Evolutionary conservation across 2,329 filamentous ascomycete species (phyloP).

Genomic region (Stagonosporopsis cucurbitacearum): DNA sequence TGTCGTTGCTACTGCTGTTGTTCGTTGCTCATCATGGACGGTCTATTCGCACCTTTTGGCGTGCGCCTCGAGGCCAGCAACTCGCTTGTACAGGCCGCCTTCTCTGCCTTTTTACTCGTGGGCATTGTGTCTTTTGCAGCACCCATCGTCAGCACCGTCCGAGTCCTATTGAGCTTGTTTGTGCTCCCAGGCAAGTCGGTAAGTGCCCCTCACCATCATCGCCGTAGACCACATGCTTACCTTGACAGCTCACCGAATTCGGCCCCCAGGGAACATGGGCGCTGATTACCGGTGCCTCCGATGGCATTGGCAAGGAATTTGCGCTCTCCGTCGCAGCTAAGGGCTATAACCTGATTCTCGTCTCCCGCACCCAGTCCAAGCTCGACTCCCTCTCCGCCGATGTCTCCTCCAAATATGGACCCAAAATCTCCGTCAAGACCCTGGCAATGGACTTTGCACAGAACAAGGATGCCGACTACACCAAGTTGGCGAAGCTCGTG

Average conservation of each 20-base stretch:
- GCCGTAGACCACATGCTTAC: background rate
- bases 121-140: constrained; percentile 41
- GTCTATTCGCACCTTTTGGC: constrained; percentile 28
- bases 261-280: constrained; percentile 93
- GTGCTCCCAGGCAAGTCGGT: constrained; percentile 57
- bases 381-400: constrained; percentile 78
- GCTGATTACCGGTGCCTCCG: constrained; percentile 91
- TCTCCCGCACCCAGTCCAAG: constrained; percentile 95
- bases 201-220: constrained; percentile 28
- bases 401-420: constrained; percentile 72
- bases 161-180: constrained; percentile 57
- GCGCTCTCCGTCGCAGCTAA: constrained; percentile 86
- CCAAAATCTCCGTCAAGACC: constrained; percentile 71
- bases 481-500: constrained; percentile 71
- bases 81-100: constrained; percentile 34
- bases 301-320: constrained; percentile 97
- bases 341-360: constrained; percentile 92
- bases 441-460: constrained; percentile 91
- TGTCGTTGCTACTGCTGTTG: constrained; percentile 1
- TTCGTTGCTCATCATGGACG: constrained; percentile 12
- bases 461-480: constrained; percentile 81
- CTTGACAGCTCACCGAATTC: constrained; percentile 76
- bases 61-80: constrained; percentile 43
- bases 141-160: constrained; percentile 54
- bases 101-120: constrained; percentile 39